Conservation (phyloP, 2,329 filamentous ascomycete genomes). For the Hymenoscyphus fraxineus region DNA sequence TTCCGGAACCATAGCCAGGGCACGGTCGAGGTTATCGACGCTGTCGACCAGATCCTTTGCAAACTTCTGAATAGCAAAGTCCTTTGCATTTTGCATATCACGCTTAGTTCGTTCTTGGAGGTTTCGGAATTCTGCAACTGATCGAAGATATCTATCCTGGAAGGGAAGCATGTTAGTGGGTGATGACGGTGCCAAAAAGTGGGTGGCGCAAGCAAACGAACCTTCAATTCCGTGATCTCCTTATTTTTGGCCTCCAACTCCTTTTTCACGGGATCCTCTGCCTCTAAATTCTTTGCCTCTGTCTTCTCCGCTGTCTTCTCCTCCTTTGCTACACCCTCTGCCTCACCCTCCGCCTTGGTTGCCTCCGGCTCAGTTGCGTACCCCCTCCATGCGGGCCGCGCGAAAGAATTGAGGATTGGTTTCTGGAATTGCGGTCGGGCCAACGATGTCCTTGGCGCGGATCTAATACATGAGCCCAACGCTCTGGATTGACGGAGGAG, state of each 20-base stretch:
- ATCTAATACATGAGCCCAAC: slow-evolving; percentile 36
- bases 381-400: slow-evolving; percentile 27
- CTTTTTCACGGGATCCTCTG: slow-evolving; percentile 50
- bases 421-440: slow-evolving; percentile 39
- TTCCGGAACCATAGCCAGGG: slow-evolving; percentile 71
- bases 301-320: slow-evolving; percentile 34
- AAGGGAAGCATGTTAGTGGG: slow-evolving; percentile 9
- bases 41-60: slow-evolving; percentile 92
- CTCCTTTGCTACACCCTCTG: slow-evolving; percentile 13
- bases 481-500: slow-evolving; percentile 46
- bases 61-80: slow-evolving; percentile 93
- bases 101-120: slow-evolving; percentile 91
- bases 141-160: slow-evolving; percentile 91
- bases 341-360: slow-evolving; percentile 40
- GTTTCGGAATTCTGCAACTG: slow-evolving; percentile 95
- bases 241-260: slow-evolving; percentile 69
- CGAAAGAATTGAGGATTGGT: slow-evolving; percentile 32
- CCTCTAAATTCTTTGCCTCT: slow-evolving; percentile 36
- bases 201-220: slow-evolving; percentile 43
- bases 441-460: slow-evolving; percentile 24
- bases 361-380: slow-evolving; percentile 42
- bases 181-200: slow-evolving; percentile 2
- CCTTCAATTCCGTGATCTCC: slow-evolving; percentile 77
- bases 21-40: slow-evolving; percentile 96
- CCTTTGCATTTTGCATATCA: slow-evolving; percentile 79